phyloP scores from a whole-genome alignment of 2,329 filamentous ascomycete species.

The Trichoderma aggressivum region DNA sequence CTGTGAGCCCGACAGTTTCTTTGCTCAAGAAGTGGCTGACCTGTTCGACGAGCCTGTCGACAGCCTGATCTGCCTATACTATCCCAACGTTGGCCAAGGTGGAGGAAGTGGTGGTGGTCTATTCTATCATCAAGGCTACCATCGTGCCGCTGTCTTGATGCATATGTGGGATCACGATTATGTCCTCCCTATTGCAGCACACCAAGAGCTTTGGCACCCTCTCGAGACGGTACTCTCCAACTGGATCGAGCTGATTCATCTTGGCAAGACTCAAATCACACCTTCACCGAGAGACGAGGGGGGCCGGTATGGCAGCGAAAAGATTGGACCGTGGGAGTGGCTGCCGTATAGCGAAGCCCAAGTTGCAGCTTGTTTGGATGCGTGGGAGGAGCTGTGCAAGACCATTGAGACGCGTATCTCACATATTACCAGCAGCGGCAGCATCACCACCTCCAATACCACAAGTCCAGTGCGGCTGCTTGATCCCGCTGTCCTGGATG shows the following conservation, averaged over 20 bases:
- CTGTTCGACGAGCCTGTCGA: constrained; percentile 25
- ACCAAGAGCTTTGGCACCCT: constrained; percentile 26
- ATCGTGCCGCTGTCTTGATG: constrained; percentile 26
- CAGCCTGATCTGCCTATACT: constrained; percentile 27
- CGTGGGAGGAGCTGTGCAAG: constrained; percentile 27
- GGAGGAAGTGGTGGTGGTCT: constrained; percentile 26
- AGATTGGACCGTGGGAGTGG: constrained; percentile 28
- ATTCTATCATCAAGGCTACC: constrained; percentile 29
- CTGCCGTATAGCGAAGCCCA: constrained; percentile 30
- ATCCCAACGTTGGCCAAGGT: constrained; percentile 21
- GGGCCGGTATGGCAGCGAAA: constrained; percentile 20
- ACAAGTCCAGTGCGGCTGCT: background rate
- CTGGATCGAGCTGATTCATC: constrained; percentile 27
- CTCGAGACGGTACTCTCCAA: constrained; percentile 29
- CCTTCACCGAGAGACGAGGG: constrained; percentile 23
- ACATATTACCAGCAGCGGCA: background rate
- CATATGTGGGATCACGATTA: constrained; percentile 24
- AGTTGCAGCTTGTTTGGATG: constrained; percentile 24
- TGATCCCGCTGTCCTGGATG: background rate
- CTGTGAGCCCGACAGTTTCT: constrained; percentile 15
- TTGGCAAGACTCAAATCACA: constrained; percentile 24
- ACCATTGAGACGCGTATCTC: background rate
- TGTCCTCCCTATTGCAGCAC: constrained; percentile 23
- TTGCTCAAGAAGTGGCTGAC: constrained; percentile 26
- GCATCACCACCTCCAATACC: background rate